Base-by-base conservation (phyloP, 768 basidiomycete genomes). In the Panaeolus papilionaceus region DNA sequence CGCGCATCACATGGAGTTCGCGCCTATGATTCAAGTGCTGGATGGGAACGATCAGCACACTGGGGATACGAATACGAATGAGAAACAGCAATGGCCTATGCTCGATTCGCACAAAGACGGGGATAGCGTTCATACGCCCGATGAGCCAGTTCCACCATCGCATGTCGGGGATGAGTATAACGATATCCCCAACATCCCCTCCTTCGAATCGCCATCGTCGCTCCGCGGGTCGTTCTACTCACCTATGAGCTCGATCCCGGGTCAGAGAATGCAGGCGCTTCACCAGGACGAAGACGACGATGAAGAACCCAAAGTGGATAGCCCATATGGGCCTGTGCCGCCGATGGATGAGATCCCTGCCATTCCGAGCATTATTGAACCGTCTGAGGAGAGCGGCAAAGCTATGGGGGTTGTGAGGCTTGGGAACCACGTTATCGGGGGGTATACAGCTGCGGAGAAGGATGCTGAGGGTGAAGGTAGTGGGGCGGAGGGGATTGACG, bases 141-240 rank as follows among this genome's bases (percentile, higher is more conserved):
- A 58, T 4, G 28, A 58, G 14, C 54, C 54, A 2, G 26, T 33
- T 7, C 26, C 49, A 8, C 8, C 49, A 3, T 7, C 26, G 6
- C 33, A 37, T 47, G 20, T 3, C 4, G 33, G 12, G 3, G 54
- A 58, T 3, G 54, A 58, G 3, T 10, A 58, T 7, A 8, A 16
- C 14, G 54, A 58, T 37, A 33, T 58, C 14, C 54, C 54, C 28
- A 58, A 58, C 14, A 58, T 58, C 14, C 54, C 54, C 14, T 58
- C 54, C 10, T 58, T 58, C 28, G 54, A 58, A 37, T n/a, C 26
- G 4, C 54, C 54, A 12, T 58, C 54, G 14, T 58, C 54, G 16
- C 54, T 58, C 33, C 54, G 54, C 4, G 54, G 54, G 14, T 58
- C 54, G 12, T 58, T 58, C 18, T 58, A 58, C 16, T 58, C 54